Evolutionary conservation across 2,329 filamentous ascomycete genomes (phyloP), one percentile per base, ranked within the genome.

Genomic region (Cyanodermella asteris): DNA sequence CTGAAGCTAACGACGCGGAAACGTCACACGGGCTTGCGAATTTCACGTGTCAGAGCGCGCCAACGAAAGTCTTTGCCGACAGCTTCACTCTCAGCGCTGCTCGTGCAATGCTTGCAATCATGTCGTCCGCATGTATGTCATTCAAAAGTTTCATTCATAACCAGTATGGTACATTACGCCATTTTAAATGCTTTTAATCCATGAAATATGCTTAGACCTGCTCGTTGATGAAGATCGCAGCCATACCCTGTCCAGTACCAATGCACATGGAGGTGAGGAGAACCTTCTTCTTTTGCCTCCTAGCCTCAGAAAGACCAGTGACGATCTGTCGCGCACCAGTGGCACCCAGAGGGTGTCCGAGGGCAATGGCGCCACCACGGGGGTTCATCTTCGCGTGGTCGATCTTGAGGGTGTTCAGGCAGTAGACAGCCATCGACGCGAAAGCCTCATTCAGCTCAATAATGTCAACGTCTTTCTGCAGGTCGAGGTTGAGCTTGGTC

Each of bases 361-460:
- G 53, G n/a, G 84, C 82, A 46, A 93, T 91, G 3, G 82, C 84
- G 16, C 84, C 82, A 31, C 84, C 84, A 39, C 90, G 81, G 1
- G 80, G 80, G 50, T 94, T 94, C 11, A 93, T 74, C 49, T 64
- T 72, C 6, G 64, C 65, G 28, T 64, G 50, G 37, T 71, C 61
- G 52, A 68, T 36, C 41, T 64, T 39, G 13, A 56, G 35, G 49
- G 84, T 66, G 40, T 80, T 61, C 28, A 75, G 55, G 53, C 81
- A 91, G 64, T 93, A 94, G 16, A 93, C 82, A 2, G 80, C 82
- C 87, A 94, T 94, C 26, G 76, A 87, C 13, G 82, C 84, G 42
- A 97, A 97, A 2, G 87, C 87, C 62, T 97, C 87, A 57, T 97
- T 97, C 44, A 97, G 54, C 62, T 94, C 87, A 38, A 84, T 61